These are phyloP conservation scores for Exophiala spinifera DNA, from an alignment of 2,329 filamentous ascomycete species.

Conservation along the genomic window DNA sequence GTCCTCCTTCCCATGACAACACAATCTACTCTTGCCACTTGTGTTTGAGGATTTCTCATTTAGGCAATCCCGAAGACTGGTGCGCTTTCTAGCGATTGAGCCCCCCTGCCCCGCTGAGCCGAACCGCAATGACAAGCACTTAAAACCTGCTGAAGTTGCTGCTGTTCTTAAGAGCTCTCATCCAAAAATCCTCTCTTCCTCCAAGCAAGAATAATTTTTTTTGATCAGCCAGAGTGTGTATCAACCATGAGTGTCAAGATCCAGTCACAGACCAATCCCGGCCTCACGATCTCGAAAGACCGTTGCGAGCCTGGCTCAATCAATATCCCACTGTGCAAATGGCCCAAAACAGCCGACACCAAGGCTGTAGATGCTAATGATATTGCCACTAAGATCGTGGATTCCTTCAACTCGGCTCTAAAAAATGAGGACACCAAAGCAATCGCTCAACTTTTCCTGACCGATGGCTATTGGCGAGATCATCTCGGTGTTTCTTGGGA, in stretches of 20 bases:
- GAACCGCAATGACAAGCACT: background rate
- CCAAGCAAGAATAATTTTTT: too few species aligned
- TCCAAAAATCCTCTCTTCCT: background rate
- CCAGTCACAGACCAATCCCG: conserved; percentile 13
- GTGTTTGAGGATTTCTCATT: too few species aligned
- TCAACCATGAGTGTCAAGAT: conserved; percentile 14
- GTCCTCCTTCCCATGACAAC: too few species aligned
- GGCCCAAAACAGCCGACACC: conserved; percentile 40
- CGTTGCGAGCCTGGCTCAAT: conserved; percentile 53
- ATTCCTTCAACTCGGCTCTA: conserved; percentile 41
- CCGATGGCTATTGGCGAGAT: conserved; percentile 58
- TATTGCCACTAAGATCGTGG: conserved; percentile 39
- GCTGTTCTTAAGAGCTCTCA: background rate
- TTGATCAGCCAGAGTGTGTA: too few species aligned
- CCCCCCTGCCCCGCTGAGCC: background rate
- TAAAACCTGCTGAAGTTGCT: background rate
- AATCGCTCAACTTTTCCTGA: conserved; percentile 46
- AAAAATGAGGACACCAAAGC: conserved; percentile 34
- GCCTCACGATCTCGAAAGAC: conserved; percentile 38
- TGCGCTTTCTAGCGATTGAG: background rate
- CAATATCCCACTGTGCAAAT: conserved; percentile 47
- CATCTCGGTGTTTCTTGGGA: conserved; percentile 57
- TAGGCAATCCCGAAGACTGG: too few species aligned
- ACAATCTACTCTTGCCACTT: too few species aligned
- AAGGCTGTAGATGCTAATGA: conserved; percentile 36